Percentiles rank a stretch among this genome's conserved stretches.
These are phyloP conservation scores for Sutorius australiensis DNA, from an alignment of 768 basidiomycete species.

Conservation along the genomic window DNA sequence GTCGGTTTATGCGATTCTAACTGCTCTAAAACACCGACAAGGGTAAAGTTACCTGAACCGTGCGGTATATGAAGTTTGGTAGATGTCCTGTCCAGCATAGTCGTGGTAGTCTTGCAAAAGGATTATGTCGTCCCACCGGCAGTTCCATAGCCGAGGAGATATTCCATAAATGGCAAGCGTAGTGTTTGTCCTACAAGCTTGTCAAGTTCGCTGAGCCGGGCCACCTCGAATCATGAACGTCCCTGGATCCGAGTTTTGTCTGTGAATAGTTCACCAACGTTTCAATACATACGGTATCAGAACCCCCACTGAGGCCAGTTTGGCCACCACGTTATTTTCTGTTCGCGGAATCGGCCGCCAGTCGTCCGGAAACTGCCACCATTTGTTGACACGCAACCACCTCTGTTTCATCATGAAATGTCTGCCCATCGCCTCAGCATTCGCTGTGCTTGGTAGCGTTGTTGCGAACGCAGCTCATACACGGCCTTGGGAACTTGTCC, in stretches of 20 bases:
- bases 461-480: slow-evolving; percentile 52
- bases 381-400: background rate
- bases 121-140: background rate
- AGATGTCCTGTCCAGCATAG: slow-evolving; percentile 30
- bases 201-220: background rate
- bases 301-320: background rate
- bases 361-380: background rate
- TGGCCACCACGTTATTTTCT: slow-evolving; percentile 1
- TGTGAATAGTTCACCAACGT: background rate
- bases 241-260: background rate
- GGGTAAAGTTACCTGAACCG: slow-evolving; percentile 38
- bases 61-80: slow-evolving; percentile 56
- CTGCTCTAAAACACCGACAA: slow-evolving; percentile 65
- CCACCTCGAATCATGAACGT: background rate
- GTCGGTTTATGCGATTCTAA: slow-evolving; percentile 47
- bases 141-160: background rate
- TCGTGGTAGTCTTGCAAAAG: slow-evolving; percentile 16
- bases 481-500: slow-evolving; percentile 58
- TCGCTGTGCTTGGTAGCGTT: slow-evolving; percentile 3
- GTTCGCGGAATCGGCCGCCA: background rate
- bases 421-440: background rate
- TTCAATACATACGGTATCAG: background rate
- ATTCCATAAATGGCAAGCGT: slow-evolving; percentile 25
- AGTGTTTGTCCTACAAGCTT: slow-evolving; percentile 11
- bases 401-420: slow-evolving; percentile 12